These are phyloP conservation scores for Aplosporella prunicola DNA, from an alignment of 2,329 filamentous ascomycete genomes.

Conservation along the genomic window DNA sequence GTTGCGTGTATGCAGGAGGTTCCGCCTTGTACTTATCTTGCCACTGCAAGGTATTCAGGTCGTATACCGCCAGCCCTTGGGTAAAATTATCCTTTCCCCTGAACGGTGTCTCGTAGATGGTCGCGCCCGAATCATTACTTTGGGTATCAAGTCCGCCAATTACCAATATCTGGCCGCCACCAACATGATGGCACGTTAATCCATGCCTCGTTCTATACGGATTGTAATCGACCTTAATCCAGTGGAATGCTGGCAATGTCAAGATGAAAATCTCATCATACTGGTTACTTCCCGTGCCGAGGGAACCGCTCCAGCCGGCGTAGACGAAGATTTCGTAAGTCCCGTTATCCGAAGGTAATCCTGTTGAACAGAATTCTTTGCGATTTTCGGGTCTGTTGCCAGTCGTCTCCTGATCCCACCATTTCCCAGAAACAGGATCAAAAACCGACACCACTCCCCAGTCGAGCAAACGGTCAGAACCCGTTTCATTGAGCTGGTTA, in stretches of 20 bases:
- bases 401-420: constrained; percentile 4
- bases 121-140: not conserved
- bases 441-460: constrained; percentile 2
- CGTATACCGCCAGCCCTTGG: constrained; percentile 7
- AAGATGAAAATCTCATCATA: constrained; percentile 12
- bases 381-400: constrained; percentile 4
- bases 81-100: constrained; percentile 4
- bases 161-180: constrained; percentile 10
- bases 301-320: constrained; percentile 8
- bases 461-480: not conserved
- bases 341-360: constrained; percentile 6
- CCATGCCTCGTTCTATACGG: constrained; percentile 3
- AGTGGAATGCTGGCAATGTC: constrained; percentile 11
- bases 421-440: constrained; percentile 3
- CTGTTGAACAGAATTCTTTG: constrained; percentile 9
- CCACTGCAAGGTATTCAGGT: constrained; percentile 4
- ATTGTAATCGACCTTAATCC: constrained; percentile 8
- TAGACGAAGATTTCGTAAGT: constrained; percentile 11
- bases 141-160: constrained; percentile 8
- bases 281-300: not conserved
- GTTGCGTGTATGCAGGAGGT: constrained; percentile 1
- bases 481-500: not conserved
- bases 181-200: constrained; percentile 11
- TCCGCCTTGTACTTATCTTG: constrained; percentile 1
- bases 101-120: constrained; percentile 1